A percentile compares a stretch with the other conserved stretches of the same genome.
Evolutionary conservation across 495 filamentous ascomycete genomes (phyloP).

Genomic region (Penicillium ochrochloron): DNA sequence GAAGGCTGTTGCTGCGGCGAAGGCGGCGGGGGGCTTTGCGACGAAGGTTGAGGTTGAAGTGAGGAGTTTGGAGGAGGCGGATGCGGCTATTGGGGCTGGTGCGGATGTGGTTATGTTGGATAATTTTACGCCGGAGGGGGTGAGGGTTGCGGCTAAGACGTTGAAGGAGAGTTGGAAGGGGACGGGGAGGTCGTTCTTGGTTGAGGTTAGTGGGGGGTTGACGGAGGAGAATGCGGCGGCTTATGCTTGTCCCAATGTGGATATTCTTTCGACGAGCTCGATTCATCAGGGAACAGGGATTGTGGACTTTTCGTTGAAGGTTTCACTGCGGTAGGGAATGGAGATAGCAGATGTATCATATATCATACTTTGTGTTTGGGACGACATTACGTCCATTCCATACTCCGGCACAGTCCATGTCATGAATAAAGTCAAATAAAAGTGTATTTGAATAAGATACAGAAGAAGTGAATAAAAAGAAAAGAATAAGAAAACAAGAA

Average conservation of each 20-base stretch:
- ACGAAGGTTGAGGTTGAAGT: constrained; percentile 97
- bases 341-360: constrained; percentile 10
- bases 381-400: not conserved
- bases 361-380: constrained; percentile 9
- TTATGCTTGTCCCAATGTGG: constrained; percentile 87
- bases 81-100: constrained; percentile 87
- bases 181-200: constrained; percentile 65
- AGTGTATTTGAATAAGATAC: constrained; percentile 25
- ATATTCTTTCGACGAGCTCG: constrained; percentile 92
- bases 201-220: constrained; percentile 93
- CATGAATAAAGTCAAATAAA: constrained; percentile 4
- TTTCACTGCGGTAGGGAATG: constrained; percentile 49
- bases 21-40: constrained; percentile 81
- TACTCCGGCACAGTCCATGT: not conserved
- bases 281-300: constrained; percentile 95
- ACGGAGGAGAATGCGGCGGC: constrained; percentile 78
- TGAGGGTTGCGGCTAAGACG: constrained; percentile 68
- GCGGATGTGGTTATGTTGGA: constrained; percentile 98
- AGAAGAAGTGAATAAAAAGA: constrained; percentile 19
- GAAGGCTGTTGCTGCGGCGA: constrained; percentile 80
- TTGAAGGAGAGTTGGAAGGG: constrained; percentile 78
- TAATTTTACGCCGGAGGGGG: constrained; percentile 81
- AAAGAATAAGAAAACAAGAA: constrained; percentile 10
- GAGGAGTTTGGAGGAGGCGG: constrained; percentile 80
- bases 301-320: constrained; percentile 95